A percentile compares a stretch with the other conserved stretches of the same genome.
Conservation (phyloP, 148 eudicot genomes). For the Limonium bicolor region DNA sequence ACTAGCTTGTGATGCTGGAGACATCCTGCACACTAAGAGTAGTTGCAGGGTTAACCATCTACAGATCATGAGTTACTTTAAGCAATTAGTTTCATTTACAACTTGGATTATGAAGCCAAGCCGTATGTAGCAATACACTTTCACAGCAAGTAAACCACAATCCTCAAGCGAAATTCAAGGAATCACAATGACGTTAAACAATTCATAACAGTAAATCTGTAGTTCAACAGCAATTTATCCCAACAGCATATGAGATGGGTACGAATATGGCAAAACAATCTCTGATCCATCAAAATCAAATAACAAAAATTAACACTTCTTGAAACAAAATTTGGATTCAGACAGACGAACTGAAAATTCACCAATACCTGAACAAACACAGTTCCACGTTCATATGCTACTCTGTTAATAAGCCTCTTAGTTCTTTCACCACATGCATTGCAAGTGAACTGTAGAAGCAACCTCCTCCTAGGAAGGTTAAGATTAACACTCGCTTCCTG, state of each 20-base stretch:
- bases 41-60: not conserved
- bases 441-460: slow-evolving; percentile 79
- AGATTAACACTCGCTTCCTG: slow-evolving; percentile 58
- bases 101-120: not conserved
- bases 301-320: no score
- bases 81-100: not conserved
- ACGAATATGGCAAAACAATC: no score
- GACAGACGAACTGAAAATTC: no score
- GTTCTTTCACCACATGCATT: slow-evolving; percentile 72
- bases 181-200: no score
- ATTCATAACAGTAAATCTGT: no score
- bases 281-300: no score
- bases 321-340: no score
- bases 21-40: slow-evolving; percentile 83
- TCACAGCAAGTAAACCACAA: no score
- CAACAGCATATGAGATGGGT: no score
- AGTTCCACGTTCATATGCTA: slow-evolving; percentile 90
- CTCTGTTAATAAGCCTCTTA: slow-evolving; percentile 55
- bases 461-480: slow-evolving; percentile 79
- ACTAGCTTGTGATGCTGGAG: slow-evolving; percentile 71
- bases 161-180: no score
- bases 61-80: not conserved
- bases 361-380: slow-evolving; percentile 81
- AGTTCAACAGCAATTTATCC: no score
- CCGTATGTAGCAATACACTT: not conserved